Percentiles rank a stretch among this genome's conserved stretches.
These are phyloP conservation scores for Leersia perrieri DNA, from an alignment of 176 grass and related monocot genomes.

Conservation along the genomic window DNA sequence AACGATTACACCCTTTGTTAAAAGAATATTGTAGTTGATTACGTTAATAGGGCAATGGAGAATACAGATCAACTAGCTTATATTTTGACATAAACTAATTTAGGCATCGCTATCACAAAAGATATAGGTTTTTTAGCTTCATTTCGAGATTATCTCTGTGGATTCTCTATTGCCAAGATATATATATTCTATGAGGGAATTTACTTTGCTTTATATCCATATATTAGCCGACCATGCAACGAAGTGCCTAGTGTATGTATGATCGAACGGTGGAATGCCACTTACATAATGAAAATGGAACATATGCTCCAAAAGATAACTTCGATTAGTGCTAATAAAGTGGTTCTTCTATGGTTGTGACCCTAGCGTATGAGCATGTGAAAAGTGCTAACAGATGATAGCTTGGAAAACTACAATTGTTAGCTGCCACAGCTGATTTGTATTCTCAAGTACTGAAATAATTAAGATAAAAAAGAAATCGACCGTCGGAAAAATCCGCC, in stretches of 20 bases:
- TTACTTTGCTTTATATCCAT: constrained; percentile 22
- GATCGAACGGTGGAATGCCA: constrained; percentile 37
- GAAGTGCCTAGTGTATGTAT: constrained; percentile 19
- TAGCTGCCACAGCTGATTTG: neutral
- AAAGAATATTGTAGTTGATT: neutral
- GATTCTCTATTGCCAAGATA: constrained; percentile 8
- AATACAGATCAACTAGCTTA: neutral
- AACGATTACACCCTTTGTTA: too few relatives aligned
- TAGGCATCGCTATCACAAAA: neutral
- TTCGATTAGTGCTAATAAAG: neutral
- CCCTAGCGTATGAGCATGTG: constrained; percentile 10
- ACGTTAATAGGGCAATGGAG: neutral
- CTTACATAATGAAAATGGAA: constrained; percentile 39
- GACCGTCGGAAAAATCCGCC: too few relatives aligned
- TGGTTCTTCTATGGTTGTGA: constrained; percentile 3
- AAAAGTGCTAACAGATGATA: constrained; percentile 8
- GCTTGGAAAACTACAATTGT: neutral
- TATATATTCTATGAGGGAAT: constrained; percentile 24
- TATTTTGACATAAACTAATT: neutral
- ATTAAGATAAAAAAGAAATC: too few relatives aligned
- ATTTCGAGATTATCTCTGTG: constrained; percentile 12
- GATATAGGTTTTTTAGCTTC: neutral
- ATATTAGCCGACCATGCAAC: constrained; percentile 2
- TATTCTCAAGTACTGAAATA: neutral
- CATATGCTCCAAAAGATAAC: constrained; percentile 26